phyloP scores from a whole-genome alignment of 305 asterid species.

The Ilex paraguariensis region DNA sequence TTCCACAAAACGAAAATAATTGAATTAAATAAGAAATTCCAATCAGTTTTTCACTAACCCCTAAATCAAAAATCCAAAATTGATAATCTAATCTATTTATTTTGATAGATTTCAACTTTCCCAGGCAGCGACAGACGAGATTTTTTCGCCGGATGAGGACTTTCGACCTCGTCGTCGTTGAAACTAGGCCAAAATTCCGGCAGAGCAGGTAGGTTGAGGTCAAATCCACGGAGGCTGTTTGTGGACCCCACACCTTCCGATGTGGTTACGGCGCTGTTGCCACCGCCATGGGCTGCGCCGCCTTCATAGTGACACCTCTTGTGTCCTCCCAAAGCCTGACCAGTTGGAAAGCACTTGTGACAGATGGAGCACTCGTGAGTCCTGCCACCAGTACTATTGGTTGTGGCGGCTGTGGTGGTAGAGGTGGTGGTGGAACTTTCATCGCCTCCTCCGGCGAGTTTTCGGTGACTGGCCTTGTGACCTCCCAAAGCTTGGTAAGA shows the following conservation, averaged over 20 bases:
- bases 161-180: constrained; percentile 51
- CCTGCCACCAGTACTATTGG: constrained; percentile 23
- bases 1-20: too few species aligned
- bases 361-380: constrained; percentile 60
- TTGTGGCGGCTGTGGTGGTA: constrained; percentile 12
- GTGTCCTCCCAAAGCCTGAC: constrained; percentile 67
- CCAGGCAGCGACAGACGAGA: constrained; percentile 25
- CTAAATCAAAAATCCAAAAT: too few species aligned
- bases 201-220: constrained; percentile 55
- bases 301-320: constrained; percentile 62
- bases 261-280: constrained; percentile 22
- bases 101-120: constrained; percentile 16
- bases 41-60: neutral
- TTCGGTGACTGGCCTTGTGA: constrained; percentile 55
- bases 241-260: constrained; percentile 54
- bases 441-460: constrained; percentile 13
- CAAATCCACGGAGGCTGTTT: constrained; percentile 37
- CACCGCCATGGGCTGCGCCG: constrained; percentile 4
- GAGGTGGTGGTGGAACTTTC: constrained; percentile 16
- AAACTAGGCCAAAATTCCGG: constrained; percentile 36
- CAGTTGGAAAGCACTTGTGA: constrained; percentile 48
- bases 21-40: too few species aligned
- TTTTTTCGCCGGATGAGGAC: constrained; percentile 58
- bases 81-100: neutral
- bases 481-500: constrained; percentile 66